Evolutionary conservation across 2,329 filamentous ascomycete genomes (phyloP).

Genomic region (Fusarium falciforme): DNA sequence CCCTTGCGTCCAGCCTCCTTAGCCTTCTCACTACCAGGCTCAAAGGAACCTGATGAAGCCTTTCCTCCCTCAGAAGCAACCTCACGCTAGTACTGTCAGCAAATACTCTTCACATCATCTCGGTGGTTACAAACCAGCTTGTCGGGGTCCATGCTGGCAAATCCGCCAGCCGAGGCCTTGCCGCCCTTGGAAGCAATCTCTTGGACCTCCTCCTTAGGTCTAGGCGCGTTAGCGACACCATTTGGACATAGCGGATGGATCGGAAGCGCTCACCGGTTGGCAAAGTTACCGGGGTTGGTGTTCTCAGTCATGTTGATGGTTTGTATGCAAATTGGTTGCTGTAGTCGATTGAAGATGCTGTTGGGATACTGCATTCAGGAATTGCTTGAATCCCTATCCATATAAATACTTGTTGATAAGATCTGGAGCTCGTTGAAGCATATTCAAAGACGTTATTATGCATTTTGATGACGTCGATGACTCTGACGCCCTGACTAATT

Average conservation of each 20-base stretch:
- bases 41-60: slow-evolving; percentile 64
- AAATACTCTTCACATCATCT: slow-evolving; percentile 28
- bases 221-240: slow-evolving; percentile 4
- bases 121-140: slow-evolving; percentile 51
- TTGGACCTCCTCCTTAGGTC: slow-evolving; percentile 57
- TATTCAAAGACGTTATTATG: not conserved
- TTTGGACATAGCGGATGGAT: no score
- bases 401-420: not conserved
- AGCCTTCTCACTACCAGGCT: slow-evolving; percentile 63
- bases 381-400: rapidly evolving
- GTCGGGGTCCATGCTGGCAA: slow-evolving; percentile 55
- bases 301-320: slow-evolving; percentile 36
- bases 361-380: not conserved
- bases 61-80: slow-evolving; percentile 67
- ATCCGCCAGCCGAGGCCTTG: slow-evolving; percentile 51
- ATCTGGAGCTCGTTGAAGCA: no score
- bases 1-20: slow-evolving; percentile 67
- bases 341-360: not conserved
- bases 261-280: slow-evolving; percentile 36
- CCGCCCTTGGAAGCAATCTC: slow-evolving; percentile 57
- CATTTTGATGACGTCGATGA: slow-evolving; percentile 12
- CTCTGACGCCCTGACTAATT: not conserved
- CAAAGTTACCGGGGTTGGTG: slow-evolving; percentile 45
- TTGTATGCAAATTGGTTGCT: not conserved
- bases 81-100: slow-evolving; percentile 49